phyloP scores from a whole-genome alignment of 495 filamentous ascomycete genomes.

The Acidiella bohemica region DNA sequence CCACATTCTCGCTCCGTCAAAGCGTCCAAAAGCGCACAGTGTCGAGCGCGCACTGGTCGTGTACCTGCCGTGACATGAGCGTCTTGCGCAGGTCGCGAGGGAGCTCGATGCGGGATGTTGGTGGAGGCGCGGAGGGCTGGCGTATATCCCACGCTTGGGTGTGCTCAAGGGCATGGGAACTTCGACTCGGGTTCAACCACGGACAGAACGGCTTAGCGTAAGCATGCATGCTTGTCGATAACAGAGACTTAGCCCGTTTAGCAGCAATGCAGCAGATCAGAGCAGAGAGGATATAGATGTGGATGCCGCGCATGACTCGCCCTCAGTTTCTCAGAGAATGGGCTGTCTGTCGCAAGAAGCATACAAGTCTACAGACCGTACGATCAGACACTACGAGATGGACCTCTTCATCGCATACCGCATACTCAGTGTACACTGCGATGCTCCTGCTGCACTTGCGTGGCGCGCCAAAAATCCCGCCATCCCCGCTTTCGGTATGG shows the following conservation, averaged over 20 bases:
- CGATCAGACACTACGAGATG: no score
- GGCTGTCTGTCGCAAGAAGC: no score
- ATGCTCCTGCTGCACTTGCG: neutral
- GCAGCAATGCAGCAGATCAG: constrained; percentile 16
- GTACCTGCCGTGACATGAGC: no score
- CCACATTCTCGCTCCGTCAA: no score
- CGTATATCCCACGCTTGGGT: no score
- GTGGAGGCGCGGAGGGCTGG: no score
- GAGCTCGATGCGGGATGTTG: no score
- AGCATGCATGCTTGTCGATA: constrained; percentile 12
- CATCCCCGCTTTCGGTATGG: neutral
- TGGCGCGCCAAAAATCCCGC: neutral
- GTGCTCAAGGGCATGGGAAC: neutral
- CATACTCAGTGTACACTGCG: neutral
- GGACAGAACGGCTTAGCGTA: no score
- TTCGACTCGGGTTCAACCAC: neutral
- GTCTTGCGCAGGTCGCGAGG: no score
- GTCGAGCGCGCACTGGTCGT: no score
- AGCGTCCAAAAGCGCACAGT: no score
- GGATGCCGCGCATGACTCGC: constrained; percentile 3
- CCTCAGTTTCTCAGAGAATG: constrained; percentile 4
- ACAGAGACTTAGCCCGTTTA: constrained; percentile 16
- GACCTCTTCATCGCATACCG: no score
- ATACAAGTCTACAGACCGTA: neutral
- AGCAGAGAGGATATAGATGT: constrained; percentile 19